Evolutionary conservation across 2,329 filamentous ascomycete species (phyloP).

Genomic region (Chaetomiaceae sp.): DNA sequence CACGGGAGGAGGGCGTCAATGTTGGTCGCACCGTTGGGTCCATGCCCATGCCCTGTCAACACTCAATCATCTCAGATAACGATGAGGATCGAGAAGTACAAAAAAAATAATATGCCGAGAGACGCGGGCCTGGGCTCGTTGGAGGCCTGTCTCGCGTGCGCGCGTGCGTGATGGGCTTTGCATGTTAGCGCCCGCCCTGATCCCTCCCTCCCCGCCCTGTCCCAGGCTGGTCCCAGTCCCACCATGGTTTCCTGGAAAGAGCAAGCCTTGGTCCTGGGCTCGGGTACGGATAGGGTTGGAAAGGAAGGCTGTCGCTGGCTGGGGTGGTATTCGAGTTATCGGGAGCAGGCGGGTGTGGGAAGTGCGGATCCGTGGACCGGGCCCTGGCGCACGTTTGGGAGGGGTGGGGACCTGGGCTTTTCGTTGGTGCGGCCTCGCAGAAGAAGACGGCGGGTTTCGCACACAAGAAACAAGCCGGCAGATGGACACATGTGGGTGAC

Average conservation of each 20-base stretch:
- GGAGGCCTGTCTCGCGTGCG: background rate
- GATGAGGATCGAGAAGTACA: too few species aligned
- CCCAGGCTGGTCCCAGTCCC: background rate
- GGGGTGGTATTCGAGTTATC: slow-evolving; percentile 3
- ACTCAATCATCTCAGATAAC: too few species aligned
- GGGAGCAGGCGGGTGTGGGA: slow-evolving; percentile 12
- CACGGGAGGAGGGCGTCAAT: background rate
- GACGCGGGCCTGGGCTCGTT: background rate
- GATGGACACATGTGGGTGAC: background rate
- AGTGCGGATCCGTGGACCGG: slow-evolving; percentile 14
- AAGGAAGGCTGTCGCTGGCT: background rate
- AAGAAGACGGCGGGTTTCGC: background rate
- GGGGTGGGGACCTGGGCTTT: too few species aligned
- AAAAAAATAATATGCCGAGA: slow-evolving; percentile 2
- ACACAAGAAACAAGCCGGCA: slow-evolving; percentile 6
- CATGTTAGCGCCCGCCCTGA: slow-evolving; percentile 17
- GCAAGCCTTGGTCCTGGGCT: slow-evolving; percentile 20
- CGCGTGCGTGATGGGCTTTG: slow-evolving; percentile 3
- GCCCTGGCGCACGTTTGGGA: background rate
- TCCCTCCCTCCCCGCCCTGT: background rate
- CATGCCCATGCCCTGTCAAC: background rate
- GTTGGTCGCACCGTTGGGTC: background rate
- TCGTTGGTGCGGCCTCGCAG: background rate
- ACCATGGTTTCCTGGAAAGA: slow-evolving; percentile 16
- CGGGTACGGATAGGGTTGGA: slow-evolving; percentile 6